Evolutionary conservation across 1,139 yeast species (phyloP).

Genomic region (Candida sp.): DNA sequence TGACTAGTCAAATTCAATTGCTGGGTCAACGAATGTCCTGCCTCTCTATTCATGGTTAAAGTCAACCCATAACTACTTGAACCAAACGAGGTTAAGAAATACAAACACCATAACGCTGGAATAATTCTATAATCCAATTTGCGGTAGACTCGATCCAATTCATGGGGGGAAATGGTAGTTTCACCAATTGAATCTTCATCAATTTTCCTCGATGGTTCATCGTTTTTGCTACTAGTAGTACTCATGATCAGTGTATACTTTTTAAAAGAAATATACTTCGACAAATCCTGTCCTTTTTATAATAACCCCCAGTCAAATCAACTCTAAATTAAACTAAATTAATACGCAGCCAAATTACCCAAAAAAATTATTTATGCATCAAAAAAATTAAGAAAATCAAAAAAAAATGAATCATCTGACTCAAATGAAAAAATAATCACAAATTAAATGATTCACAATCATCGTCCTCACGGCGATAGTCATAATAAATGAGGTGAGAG

Average conservation of each 20-base stretch:
- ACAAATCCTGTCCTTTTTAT: no score
- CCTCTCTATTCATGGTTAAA: constrained; percentile 69
- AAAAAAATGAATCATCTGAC: neutral
- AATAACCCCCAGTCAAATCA: no score
- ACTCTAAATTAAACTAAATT: no score
- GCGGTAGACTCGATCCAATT: constrained; percentile 59
- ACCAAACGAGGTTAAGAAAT: constrained; percentile 79
- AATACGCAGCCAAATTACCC: neutral
- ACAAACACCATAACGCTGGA: constrained; percentile 80
- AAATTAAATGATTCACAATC: no score
- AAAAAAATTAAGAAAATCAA: no score
- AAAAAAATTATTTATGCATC: neutral
- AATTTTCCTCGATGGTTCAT: neutral
- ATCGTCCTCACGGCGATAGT: no score
- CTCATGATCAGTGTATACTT: no score
- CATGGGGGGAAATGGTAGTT: constrained; percentile 5
- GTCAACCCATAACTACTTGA: constrained; percentile 76
- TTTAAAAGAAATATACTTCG: no score
- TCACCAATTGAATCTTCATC: neutral
- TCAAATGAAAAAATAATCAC: neutral
- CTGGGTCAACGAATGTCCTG: constrained; percentile 60
- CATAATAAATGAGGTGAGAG: no score
- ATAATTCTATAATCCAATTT: constrained; percentile 69
- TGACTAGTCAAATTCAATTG: constrained; percentile 50
- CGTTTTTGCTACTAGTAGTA: neutral